phyloP scores from a whole-genome alignment of 352 stramenopile genomes.

The Lagenidium sp. region DNA sequence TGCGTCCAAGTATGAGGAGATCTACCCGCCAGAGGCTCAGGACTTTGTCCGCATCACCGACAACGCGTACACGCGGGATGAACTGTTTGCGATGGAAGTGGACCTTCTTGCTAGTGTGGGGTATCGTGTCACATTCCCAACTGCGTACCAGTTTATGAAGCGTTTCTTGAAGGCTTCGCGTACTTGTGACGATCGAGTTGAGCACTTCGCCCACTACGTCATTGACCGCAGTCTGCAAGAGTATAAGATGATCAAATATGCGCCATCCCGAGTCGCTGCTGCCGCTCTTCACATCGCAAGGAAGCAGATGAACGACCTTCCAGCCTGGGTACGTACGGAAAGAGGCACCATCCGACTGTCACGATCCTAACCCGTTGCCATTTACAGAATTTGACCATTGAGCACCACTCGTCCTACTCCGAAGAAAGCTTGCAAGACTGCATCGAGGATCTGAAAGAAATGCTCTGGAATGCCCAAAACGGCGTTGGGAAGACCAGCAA shows the following conservation, averaged over 20 bases:
- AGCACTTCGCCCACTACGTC: conserved; percentile 95
- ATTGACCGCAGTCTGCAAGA: conserved; percentile 98
- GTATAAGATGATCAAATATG: conserved; percentile 97
- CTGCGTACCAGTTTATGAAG: conserved; percentile 80
- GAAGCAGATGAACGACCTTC: conserved; percentile 64
- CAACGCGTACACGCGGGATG: conserved; percentile 87
- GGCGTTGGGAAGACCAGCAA: conserved; percentile 66
- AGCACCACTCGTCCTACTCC: conserved; percentile 76
- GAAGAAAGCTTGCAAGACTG: conserved; percentile 43
- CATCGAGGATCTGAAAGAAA: conserved; percentile 71
- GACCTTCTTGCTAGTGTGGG: conserved; percentile 58
- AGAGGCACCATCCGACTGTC: too few species aligned
- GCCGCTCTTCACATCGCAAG: conserved; percentile 95
- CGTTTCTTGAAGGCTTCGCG: conserved; percentile 80
- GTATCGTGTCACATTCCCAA: conserved; percentile 80
- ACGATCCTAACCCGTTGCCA: too few species aligned
- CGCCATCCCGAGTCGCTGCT: conserved; percentile 96
- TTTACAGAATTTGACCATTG: conserved; percentile 53
- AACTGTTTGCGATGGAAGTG: conserved; percentile 80
- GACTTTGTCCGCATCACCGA: conserved; percentile 98
- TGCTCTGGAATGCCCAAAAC: conserved; percentile 68
- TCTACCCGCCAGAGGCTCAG: conserved; percentile 89
- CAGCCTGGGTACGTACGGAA: conserved; percentile 71
- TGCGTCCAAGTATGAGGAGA: conserved; percentile 98
- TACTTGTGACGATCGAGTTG: conserved; percentile 60